Percentiles rank a stretch among this genome's conserved stretches.
phyloP scores from a whole-genome alignment of 257 asterid genomes.

The Nicotiana noctiflora region DNA sequence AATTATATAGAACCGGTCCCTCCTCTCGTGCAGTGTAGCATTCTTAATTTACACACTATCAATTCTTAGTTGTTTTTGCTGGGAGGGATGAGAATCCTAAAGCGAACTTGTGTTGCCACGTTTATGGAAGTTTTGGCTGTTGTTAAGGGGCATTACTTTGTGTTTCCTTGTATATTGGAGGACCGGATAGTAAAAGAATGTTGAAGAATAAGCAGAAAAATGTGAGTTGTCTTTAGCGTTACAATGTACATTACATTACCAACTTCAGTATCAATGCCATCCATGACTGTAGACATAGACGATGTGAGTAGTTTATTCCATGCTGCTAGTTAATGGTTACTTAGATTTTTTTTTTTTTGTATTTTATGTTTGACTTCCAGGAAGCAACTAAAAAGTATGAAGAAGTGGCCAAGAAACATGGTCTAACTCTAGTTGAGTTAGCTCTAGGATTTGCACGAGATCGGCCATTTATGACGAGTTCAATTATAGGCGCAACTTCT shows the following conservation, averaged over 20 bases:
- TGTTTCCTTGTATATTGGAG: not conserved
- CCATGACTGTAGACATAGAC: not conserved
- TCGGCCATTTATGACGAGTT: constrained; percentile 66
- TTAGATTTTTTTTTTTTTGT: not conserved
- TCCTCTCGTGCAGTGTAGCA: not conserved
- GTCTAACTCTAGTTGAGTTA: constrained; percentile 57
- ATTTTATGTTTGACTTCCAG: constrained; percentile 30
- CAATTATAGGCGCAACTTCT: constrained; percentile 76
- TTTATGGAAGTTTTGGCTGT: not conserved
- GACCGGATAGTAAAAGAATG: not conserved
- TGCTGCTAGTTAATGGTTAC: not conserved
- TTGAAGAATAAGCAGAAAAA: not conserved
- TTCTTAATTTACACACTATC: not conserved
- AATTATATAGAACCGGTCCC: not conserved
- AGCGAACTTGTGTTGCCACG: not conserved
- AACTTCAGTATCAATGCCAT: not conserved
- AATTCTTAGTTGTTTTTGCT: not conserved
- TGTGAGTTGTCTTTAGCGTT: not conserved
- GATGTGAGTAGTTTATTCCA: not conserved
- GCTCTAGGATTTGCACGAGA: constrained; percentile 83
- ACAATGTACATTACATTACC: not conserved
- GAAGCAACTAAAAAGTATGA: constrained; percentile 60
- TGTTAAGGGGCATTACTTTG: not conserved
- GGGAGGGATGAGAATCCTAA: not conserved
- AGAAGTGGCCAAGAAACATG: constrained; percentile 77